A percentile compares a stretch with the other conserved stretches of the same genome.
Evolutionary conservation across 2,329 filamentous ascomycete species (phyloP).

Genomic region (Aureobasidium subglaciale): DNA sequence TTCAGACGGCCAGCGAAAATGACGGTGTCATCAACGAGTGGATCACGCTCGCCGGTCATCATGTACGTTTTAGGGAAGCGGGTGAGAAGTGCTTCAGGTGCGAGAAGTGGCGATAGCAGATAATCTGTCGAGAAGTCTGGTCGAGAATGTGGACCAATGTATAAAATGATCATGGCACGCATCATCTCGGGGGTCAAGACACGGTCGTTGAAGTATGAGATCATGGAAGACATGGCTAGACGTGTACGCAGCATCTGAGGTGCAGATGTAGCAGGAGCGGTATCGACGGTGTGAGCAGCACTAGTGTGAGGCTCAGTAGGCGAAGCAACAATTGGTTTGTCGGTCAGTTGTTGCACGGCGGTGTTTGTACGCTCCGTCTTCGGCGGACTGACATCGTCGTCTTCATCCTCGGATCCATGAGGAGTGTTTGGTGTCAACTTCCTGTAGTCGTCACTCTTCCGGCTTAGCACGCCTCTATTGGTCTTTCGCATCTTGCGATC

Average conservation of each 20-base stretch:
- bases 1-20: slow-evolving; percentile 88
- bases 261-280: slow-evolving; percentile 26
- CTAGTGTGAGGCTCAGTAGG: slow-evolving; percentile 18
- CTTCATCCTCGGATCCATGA: slow-evolving; percentile 70
- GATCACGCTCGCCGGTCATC: slow-evolving; percentile 89
- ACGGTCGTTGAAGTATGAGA: slow-evolving; percentile 95
- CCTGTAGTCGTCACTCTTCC: slow-evolving; percentile 85
- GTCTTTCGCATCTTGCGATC: slow-evolving; percentile 71
- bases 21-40: slow-evolving; percentile 91
- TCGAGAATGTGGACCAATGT: slow-evolving; percentile 86
- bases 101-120: slow-evolving; percentile 79
- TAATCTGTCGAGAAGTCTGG: slow-evolving; percentile 91
- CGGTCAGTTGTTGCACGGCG: slow-evolving; percentile 21
- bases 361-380: slow-evolving; percentile 2
- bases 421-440: slow-evolving; percentile 74
- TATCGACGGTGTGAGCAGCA: slow-evolving; percentile 32
- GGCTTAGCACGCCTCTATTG: slow-evolving; percentile 70
- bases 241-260: slow-evolving; percentile 61
- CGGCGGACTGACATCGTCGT: slow-evolving; percentile 29
- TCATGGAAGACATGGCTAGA: slow-evolving; percentile 93
- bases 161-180: slow-evolving; percentile 97
- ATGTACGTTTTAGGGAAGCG: slow-evolving; percentile 94
- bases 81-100: slow-evolving; percentile 73
- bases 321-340: slow-evolving; percentile 1
- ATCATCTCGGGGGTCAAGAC: slow-evolving; percentile 97